These are phyloP conservation scores for Cryptococcus sp. DNA, from an alignment of 1,284 basidiomycete genomes.

Conservation along the genomic window DNA sequence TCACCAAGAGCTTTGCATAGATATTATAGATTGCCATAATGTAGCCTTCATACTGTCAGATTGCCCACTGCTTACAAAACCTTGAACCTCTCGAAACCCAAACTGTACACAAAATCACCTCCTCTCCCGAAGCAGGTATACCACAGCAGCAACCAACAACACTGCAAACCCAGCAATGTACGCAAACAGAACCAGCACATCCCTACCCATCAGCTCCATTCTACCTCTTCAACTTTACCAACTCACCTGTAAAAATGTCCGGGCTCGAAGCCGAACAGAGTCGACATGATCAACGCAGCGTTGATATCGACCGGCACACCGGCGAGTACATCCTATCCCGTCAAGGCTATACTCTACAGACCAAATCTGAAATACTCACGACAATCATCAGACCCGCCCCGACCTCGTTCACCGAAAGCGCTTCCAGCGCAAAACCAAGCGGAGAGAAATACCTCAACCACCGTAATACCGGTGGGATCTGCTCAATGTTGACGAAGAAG, in stretches of 20 bases:
- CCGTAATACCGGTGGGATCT: constrained; percentile 73
- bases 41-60: background rate
- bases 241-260: constrained; percentile 65
- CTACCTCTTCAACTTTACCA: background rate
- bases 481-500: constrained; percentile 68
- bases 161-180: constrained; percentile 71
- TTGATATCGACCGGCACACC: constrained; percentile 75
- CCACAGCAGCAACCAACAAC: constrained; percentile 64
- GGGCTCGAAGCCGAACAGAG: constrained; percentile 71
- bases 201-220: constrained; percentile 38
- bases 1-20: constrained; percentile 12
- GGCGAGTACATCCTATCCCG: constrained; percentile 54
- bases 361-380: constrained; percentile 9
- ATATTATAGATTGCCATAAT: constrained; percentile 1
- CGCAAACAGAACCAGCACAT: constrained; percentile 76
- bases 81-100: background rate
- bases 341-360: background rate
- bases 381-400: constrained; percentile 71
- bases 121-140: constrained; percentile 66
- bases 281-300: constrained; percentile 69
- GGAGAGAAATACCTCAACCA: constrained; percentile 68
- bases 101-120: constrained; percentile 41
- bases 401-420: constrained; percentile 81
- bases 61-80: background rate
- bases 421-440: constrained; percentile 63